Evolutionary conservation across 176 grass and related monocot genomes (phyloP), one percentile per base, ranked within the genome.

Genomic region (Eragrostis curvula): DNA sequence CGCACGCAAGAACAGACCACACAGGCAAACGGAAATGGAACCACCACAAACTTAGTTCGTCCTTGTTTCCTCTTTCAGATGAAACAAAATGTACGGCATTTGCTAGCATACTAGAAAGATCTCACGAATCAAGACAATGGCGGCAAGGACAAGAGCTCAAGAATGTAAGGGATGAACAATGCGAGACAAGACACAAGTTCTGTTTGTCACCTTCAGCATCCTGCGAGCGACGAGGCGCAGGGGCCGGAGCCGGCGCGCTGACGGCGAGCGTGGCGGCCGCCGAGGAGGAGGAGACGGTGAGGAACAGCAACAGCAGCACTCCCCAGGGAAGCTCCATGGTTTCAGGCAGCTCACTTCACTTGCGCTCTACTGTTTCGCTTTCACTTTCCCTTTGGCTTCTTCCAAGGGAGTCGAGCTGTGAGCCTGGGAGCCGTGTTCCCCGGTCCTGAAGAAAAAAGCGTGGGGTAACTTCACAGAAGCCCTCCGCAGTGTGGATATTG

Each of bases 251-350:
- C 5, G 82, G 82, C n/a, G 77, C 72, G 9, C 20, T 81, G 65
- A 85, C 87, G 64, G 87, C 77, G 66, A 85, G 78, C 1, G 87
- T 89, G 16, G 83, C 66, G 12, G 27, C 78, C 3, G 78, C 72
- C 66, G 79, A 66, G 42, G 86, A 88, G 67, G 47, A 10, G 49
- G 49, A 57, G 47, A 70, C 46, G 77, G 71, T 32, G 77, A 66
- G 81, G 70, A 82, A 27, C 15, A 89, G 48, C 3, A 71, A 14
- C 55, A 86, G 66, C 58, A 56, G 6, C 66, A 72, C 32, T 58
- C 40, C 27, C 73, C 83, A 66, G 23, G 83, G 78, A 18, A 86
- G 78, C 88, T 73, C 83, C 88, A 89, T 89, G 65, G 71, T 39
- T 59, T 42, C 69, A 17, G 77, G n/a, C n/a, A n/a, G 68, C 10